phyloP scores from a whole-genome alignment of 352 stramenopile species.

The Globisporangium parvum region DNA sequence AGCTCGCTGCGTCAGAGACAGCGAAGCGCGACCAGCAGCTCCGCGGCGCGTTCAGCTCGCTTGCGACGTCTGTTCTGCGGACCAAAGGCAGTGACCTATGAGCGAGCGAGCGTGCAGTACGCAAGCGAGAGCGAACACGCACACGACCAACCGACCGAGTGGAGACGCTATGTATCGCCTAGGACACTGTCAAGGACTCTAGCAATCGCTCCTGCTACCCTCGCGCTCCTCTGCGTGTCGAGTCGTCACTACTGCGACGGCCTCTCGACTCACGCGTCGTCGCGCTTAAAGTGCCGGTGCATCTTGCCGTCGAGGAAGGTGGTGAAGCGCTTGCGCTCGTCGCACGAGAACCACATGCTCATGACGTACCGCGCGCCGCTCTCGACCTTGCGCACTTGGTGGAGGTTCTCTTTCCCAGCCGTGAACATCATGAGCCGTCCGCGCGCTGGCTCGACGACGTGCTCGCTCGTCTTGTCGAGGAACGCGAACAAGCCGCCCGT shows the following conservation, averaged over 20 bases:
- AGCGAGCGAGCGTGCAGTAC: too few relatives aligned
- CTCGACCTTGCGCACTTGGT: constrained; percentile 71
- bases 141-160: too few relatives aligned
- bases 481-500: constrained; percentile 88
- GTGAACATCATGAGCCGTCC: constrained; percentile 88
- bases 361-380: constrained; percentile 83
- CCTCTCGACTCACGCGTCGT: constrained; percentile 15
- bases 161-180: too few relatives aligned
- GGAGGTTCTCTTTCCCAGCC: constrained; percentile 85
- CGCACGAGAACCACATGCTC: constrained; percentile 93
- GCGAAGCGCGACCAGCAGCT: too few relatives aligned
- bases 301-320: constrained; percentile 89
- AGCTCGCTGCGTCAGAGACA: too few relatives aligned
- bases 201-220: too few relatives aligned
- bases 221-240: too few relatives aligned
- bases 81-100: too few relatives aligned
- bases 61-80: too few relatives aligned
- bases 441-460: constrained; percentile 65
- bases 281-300: constrained; percentile 64
- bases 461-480: constrained; percentile 67
- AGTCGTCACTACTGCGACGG: neutral
- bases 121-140: too few relatives aligned
- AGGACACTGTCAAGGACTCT: too few relatives aligned
- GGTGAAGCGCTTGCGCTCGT: constrained; percentile 74
- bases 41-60: too few relatives aligned